Evolutionary conservation across 305 asterid genomes (phyloP), one percentile per base, ranked within the genome.

Genomic region (Solanum aculeatissimum): DNA sequence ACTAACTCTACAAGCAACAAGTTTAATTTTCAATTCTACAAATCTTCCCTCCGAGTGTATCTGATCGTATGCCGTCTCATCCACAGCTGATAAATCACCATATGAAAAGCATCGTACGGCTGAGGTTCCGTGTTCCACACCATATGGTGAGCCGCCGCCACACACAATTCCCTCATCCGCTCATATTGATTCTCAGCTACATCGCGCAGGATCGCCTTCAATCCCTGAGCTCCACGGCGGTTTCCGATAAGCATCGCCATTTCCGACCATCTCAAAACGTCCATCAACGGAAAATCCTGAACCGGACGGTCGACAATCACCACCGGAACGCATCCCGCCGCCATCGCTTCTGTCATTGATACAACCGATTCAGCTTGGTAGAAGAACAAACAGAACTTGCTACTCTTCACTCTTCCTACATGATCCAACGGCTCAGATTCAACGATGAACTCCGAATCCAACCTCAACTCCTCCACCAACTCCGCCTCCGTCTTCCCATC

Each of bases 41-140:
- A 82, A 16, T 83, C 89, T 51, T 89, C 92, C 87, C 98, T 88
- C 75, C 93, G 92, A 4, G 93, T 86, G 86, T 96, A 96, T 89
- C 99, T 87, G 19, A 95, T 86, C 9, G 94, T 93, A 72, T 96
- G 99, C 47, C 99, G 91, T 86, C 98, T 89, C 63, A 88, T 87
- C 99, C 99, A 95, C 83, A 95, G 91, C 90, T 96, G 97, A 92
- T 96, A 94, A 84, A 96, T 87, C 84, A 94, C 93, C 99, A 93
- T 91, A 72, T 92, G 92, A 87, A 96, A 96, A 5, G 95, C 98
- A 89, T 95, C 98, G 80, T 86, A 68, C 87, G 93, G 88, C 92
- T 92, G 93, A 47, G 94, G 85, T 58, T 86, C 93, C 81, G 83
- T 88, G 86, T 94, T 95, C 99, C 99, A 96, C 87, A 89, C 86